phyloP scores from a whole-genome alignment of 345 rosid species.

The Eutrema heterophyllum region DNA sequence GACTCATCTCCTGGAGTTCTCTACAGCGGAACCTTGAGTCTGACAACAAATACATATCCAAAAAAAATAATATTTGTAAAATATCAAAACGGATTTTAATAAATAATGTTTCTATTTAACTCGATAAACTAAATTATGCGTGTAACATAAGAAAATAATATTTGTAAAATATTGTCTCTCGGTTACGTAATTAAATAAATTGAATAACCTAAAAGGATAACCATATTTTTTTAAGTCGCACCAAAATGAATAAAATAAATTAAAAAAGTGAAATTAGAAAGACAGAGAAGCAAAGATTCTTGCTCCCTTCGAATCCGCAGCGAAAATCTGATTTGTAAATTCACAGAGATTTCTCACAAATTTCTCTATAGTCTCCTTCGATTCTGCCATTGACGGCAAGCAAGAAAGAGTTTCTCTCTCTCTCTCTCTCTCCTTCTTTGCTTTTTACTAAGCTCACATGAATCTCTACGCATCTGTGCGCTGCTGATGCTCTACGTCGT shows the following conservation, averaged over 20 bases:
- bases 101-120: too few relatives aligned
- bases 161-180: too few relatives aligned
- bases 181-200: too few relatives aligned
- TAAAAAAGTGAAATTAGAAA: not conserved
- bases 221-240: conserved; percentile 6
- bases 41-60: too few relatives aligned
- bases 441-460: conserved; percentile 28
- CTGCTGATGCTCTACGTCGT: conserved; percentile 9
- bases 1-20: too few relatives aligned
- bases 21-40: too few relatives aligned
- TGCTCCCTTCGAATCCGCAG: conserved; percentile 24
- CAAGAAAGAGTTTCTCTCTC: not conserved
- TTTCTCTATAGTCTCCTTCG: not conserved
- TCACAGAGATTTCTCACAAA: not conserved
- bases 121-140: too few relatives aligned
- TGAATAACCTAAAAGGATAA: not conserved
- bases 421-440: not conserved
- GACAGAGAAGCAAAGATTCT: conserved; percentile 30
- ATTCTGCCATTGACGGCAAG: conserved; percentile 21
- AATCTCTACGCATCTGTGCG: conserved; percentile 24
- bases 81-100: too few relatives aligned
- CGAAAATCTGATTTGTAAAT: conserved; percentile 13
- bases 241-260: not conserved
- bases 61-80: too few relatives aligned
- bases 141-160: too few relatives aligned